A percentile compares a stretch with the other conserved stretches of the same genome.
These are phyloP conservation scores for Niveomyces coronatus DNA, from an alignment of 2,329 filamentous ascomycete species.

Conservation along the genomic window DNA sequence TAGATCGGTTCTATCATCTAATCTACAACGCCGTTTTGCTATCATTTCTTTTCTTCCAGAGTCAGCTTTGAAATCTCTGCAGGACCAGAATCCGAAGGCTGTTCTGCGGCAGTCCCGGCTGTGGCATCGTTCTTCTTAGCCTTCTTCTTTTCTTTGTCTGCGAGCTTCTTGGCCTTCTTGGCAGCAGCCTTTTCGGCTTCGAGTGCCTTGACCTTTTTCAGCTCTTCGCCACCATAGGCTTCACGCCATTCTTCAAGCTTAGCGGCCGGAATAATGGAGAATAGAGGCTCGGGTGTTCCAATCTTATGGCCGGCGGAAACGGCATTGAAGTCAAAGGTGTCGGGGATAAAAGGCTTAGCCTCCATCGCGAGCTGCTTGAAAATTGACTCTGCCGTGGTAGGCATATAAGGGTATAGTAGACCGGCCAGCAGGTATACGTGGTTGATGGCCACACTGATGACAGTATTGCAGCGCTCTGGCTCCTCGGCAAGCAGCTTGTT, in stretches of 20 bases:
- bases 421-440: constrained; percentile 72
- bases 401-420: constrained; percentile 76
- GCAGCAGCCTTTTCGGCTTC: constrained; percentile 39
- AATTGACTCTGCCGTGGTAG: constrained; percentile 64
- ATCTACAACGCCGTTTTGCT: constrained; percentile 1
- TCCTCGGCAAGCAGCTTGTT: constrained; percentile 45
- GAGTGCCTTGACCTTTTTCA: constrained; percentile 59
- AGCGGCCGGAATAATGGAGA: constrained; percentile 70
- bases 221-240: constrained; percentile 54
- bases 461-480: constrained; percentile 42
- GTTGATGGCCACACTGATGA: constrained; percentile 74
- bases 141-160: constrained; percentile 35
- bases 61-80: constrained; percentile 5
- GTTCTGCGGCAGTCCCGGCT: constrained; percentile 18
- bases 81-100: not conserved
- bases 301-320: constrained; percentile 70
- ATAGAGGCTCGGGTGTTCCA: constrained; percentile 68
- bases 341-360: constrained; percentile 47
- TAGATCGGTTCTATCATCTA: constrained; percentile 2
- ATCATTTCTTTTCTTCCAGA: constrained; percentile 7
- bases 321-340: constrained; percentile 50
- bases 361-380: constrained; percentile 60
- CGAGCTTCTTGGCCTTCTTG: constrained; percentile 42
- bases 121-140: too few relatives aligned
- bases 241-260: constrained; percentile 78